Evolutionary conservation across 805 yeast genomes (phyloP).

Genomic region (Candida maris): DNA sequence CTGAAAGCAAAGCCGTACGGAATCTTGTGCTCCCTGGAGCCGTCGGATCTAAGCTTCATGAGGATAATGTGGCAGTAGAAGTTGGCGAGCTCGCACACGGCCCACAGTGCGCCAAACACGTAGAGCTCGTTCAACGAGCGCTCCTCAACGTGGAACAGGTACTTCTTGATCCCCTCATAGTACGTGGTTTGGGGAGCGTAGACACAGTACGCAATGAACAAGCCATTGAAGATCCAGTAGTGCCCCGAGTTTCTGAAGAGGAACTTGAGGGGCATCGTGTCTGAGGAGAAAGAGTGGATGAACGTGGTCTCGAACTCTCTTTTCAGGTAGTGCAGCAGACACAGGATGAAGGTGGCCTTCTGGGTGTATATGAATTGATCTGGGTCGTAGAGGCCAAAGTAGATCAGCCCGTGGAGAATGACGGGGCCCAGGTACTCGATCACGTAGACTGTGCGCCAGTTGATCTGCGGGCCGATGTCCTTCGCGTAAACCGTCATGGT

Average conservation of each 20-base stretch:
- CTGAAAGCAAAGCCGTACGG: slow-evolving; percentile 85
- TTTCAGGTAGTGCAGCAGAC: slow-evolving; percentile 74
- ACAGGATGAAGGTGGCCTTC: slow-evolving; percentile 48
- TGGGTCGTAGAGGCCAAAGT: slow-evolving; percentile 39
- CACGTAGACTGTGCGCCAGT: slow-evolving; percentile 87
- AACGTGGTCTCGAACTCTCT: slow-evolving; percentile 84
- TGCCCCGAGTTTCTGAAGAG: slow-evolving; percentile 86
- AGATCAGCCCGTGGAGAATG: slow-evolving; percentile 69
- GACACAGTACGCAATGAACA: slow-evolving; percentile 33
- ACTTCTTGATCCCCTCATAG: slow-evolving; percentile 23
- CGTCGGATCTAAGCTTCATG: slow-evolving; percentile 51
- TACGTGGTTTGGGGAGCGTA: slow-evolving; percentile 29
- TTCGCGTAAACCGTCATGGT: slow-evolving; percentile 57
- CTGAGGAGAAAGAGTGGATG: slow-evolving; percentile 79
- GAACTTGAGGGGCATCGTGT: slow-evolving; percentile 90
- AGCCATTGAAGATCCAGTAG: slow-evolving; percentile 89
- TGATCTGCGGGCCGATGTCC: slow-evolving; percentile 90
- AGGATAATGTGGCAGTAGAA: slow-evolving; percentile 67
- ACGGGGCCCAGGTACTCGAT: slow-evolving; percentile 91
- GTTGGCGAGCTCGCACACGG: slow-evolving; percentile 67
- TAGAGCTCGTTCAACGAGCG: slow-evolving; percentile 30
- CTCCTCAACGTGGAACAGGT: slow-evolving; percentile 44
- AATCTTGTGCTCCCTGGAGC: slow-evolving; percentile 57
- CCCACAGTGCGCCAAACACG: slow-evolving; percentile 44
- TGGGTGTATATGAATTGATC: slow-evolving; percentile 49